Percentiles rank a stretch among this genome's conserved stretches.
These are phyloP conservation scores for Aulographum hederae DNA, from an alignment of 2,329 filamentous ascomycete genomes.

Conservation along the genomic window DNA sequence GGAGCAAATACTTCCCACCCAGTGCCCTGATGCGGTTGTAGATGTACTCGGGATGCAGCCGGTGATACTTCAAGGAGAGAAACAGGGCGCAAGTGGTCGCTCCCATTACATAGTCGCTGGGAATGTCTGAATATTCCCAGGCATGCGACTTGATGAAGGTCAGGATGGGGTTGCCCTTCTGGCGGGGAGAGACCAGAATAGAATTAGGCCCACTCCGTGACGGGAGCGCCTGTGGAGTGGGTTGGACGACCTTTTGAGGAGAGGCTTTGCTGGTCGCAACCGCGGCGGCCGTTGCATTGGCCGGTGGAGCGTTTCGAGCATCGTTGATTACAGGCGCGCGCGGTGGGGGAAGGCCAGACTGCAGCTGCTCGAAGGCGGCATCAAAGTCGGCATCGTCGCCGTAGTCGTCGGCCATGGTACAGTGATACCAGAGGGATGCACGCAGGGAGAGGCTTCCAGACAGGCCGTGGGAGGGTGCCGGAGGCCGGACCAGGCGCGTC, in stretches of 20 bases:
- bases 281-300: conserved; percentile 7
- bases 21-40: conserved; percentile 79
- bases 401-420: conserved; percentile 23
- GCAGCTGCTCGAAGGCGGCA: neutral
- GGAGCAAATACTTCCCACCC: conserved; percentile 70
- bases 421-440: neutral
- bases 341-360: no score
- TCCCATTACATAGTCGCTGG: conserved; percentile 80
- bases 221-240: conserved; percentile 70
- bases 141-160: conserved; percentile 63
- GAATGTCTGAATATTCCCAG: conserved; percentile 97
- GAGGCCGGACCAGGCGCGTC: no score
- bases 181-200: conserved; percentile 77
- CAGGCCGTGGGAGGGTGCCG: no score
- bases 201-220: conserved; percentile 48
- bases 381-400: conserved; percentile 25
- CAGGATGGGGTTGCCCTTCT: conserved; percentile 89
- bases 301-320: conserved; percentile 15
- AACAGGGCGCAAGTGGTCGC: conserved; percentile 81
- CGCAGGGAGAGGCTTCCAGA: neutral
- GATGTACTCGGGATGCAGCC: conserved; percentile 92
- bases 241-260: conserved; percentile 62
- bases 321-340: conserved; percentile 25
- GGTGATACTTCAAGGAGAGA: conserved; percentile 89
- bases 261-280: no score